These are phyloP conservation scores for Monilinia polystroma DNA, from an alignment of 2,329 filamentous ascomycete genomes.

Conservation along the genomic window DNA sequence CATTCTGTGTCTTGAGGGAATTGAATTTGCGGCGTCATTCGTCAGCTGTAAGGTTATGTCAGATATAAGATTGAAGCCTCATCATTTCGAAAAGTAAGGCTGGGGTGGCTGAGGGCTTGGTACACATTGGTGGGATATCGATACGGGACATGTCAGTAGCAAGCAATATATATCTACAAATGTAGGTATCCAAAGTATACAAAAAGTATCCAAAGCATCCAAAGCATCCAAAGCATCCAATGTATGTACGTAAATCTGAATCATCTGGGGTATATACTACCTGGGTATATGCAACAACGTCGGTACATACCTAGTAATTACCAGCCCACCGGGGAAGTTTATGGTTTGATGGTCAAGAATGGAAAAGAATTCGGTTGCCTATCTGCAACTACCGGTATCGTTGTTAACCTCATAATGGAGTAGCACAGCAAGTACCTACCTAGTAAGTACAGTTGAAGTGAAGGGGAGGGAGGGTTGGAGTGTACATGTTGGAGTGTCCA, in stretches of 20 bases:
- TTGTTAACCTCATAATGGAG: too few relatives aligned
- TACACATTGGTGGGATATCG: neutral
- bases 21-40: constrained; percentile 6
- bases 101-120: constrained; percentile 17
- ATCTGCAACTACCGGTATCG: neutral
- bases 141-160: too few relatives aligned
- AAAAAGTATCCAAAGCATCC: too few relatives aligned
- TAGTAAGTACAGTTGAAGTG: too few relatives aligned
- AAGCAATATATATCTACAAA: too few relatives aligned
- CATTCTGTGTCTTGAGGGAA: neutral
- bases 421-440: too few relatives aligned
- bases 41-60: constrained; percentile 9
- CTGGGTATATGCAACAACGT: too few relatives aligned
- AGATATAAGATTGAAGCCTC: constrained; percentile 4
- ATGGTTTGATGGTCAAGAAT: neutral
- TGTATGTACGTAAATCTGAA: constrained; percentile 2
- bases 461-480: too few relatives aligned
- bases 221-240: neutral
- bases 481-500: too few relatives aligned
- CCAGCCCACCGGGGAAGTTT: too few relatives aligned
- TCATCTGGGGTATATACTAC: neutral
- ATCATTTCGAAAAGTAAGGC: constrained; percentile 3
- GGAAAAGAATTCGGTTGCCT: constrained; percentile 7
- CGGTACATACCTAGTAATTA: too few relatives aligned
- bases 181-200: too few relatives aligned